phyloP scores from a whole-genome alignment of 169 alveolate genomes.

The Miamiensis avidus region DNA sequence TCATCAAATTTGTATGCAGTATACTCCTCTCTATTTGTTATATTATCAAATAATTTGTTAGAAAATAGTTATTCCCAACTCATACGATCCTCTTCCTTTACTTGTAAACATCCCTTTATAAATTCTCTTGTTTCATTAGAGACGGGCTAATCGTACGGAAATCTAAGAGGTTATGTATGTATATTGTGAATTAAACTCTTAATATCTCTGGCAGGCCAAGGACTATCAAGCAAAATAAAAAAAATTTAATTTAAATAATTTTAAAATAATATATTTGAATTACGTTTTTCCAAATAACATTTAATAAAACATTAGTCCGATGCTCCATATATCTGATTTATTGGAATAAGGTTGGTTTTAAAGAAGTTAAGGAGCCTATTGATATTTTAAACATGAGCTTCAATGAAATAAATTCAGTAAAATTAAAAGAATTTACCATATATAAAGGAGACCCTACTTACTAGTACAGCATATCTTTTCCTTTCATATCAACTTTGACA shows the following conservation, averaged over 20 bases:
- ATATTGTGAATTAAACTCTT: neutral
- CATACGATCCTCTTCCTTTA: conserved; percentile 10
- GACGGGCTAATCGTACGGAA: neutral
- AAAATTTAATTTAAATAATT: no score
- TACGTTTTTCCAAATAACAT: conserved; percentile 25
- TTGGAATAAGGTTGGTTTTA: neutral
- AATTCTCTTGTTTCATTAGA: neutral
- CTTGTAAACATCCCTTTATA: conserved; percentile 8
- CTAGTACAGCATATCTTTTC: neutral
- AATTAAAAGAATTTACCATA: neutral
- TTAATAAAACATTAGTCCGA: conserved; percentile 23
- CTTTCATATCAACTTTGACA: neutral
- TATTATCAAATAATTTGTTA: neutral
- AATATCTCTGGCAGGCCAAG: conserved; percentile 12
- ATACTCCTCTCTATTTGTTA: neutral
- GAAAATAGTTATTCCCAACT: conserved; percentile 5
- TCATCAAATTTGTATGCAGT: neutral
- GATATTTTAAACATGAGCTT: neutral
- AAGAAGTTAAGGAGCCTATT: conserved; percentile 13
- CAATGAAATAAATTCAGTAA: no score
- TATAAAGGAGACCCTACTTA: conserved; percentile 33
- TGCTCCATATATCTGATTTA: conserved; percentile 33
- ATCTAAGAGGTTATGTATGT: neutral
- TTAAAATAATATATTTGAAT: neutral
- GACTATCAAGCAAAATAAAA: neutral